These are phyloP conservation scores for Myotisia sp. DNA, from an alignment of 2,329 filamentous ascomycete genomes.

Conservation along the genomic window DNA sequence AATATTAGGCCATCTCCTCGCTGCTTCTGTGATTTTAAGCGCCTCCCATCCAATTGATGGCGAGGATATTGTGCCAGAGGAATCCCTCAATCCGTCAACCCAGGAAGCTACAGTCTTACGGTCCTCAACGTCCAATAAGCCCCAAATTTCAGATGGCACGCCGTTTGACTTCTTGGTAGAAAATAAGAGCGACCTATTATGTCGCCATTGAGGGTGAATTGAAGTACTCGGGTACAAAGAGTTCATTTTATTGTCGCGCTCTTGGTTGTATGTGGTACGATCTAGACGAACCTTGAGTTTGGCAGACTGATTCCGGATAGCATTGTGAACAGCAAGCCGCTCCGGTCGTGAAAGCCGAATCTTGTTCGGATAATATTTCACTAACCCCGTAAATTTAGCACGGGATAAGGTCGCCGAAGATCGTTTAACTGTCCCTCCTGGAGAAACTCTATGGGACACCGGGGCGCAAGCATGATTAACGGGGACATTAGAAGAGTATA, in stretches of 20 bases:
- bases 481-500: too few relatives aligned
- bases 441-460: too few relatives aligned
- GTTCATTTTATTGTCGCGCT: background rate
- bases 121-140: background rate
- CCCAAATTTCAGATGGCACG: background rate
- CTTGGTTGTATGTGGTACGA: background rate
- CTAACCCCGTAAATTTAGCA: too few relatives aligned
- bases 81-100: background rate
- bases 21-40: background rate
- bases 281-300: background rate
- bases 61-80: background rate
- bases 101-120: background rate
- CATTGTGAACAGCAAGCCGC: background rate
- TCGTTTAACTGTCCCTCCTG: too few relatives aligned
- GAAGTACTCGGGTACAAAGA: background rate
- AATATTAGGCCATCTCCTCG: constrained; percentile 28
- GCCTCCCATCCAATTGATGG: background rate
- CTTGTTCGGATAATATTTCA: too few relatives aligned
- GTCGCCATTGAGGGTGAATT: background rate
- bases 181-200: background rate
- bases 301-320: background rate
- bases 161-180: background rate
- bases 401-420: too few relatives aligned
- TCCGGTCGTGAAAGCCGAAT: background rate
- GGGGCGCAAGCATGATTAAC: too few relatives aligned